phyloP scores from a whole-genome alignment of 2,329 filamentous ascomycete species.

The Ceratocystis variospora region DNA sequence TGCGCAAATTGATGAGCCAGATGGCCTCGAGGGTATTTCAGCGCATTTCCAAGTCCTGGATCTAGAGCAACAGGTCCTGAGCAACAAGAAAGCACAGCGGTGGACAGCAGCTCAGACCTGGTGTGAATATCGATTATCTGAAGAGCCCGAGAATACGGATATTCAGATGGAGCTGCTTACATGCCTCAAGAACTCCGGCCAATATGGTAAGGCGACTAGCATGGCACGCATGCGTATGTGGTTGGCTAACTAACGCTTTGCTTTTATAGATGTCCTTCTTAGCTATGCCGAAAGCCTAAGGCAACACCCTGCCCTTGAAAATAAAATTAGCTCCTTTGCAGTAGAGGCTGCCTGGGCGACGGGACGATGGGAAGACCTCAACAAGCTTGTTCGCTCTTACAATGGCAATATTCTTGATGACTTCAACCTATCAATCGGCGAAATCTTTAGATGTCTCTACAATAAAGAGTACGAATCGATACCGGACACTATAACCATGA shows the following conservation, averaged over 20 bases:
- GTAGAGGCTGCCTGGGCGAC: conserved; percentile 88
- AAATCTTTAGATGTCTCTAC: conserved; percentile 40
- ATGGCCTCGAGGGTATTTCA: conserved; percentile 89
- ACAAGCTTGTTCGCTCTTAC: conserved; percentile 48
- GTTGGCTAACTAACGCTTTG: conserved; percentile 21
- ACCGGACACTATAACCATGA: conserved; percentile 38
- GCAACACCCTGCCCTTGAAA: conserved; percentile 36
- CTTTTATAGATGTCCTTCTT: conserved; percentile 55
- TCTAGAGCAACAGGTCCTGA: conserved; percentile 82
- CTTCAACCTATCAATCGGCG: conserved; percentile 71
- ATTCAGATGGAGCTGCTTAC: conserved; percentile 71
- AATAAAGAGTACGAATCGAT: conserved; percentile 39
- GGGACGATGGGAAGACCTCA: conserved; percentile 62
- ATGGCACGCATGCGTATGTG: background rate
- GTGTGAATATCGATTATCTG: conserved; percentile 82
- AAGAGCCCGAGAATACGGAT: conserved; percentile 62
- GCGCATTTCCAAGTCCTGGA: conserved; percentile 75
- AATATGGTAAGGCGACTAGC: conserved; percentile 51
- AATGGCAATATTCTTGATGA: conserved; percentile 41
- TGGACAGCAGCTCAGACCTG: conserved; percentile 95
- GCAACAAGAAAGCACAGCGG: conserved; percentile 80
- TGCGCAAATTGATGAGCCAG: conserved; percentile 92
- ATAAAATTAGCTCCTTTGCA: conserved; percentile 64
- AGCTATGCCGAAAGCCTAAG: conserved; percentile 74
- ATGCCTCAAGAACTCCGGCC: conserved; percentile 88